Evolutionary conservation across 2,329 filamentous ascomycete species (phyloP).

Genomic region (Fusarium caatingaense): DNA sequence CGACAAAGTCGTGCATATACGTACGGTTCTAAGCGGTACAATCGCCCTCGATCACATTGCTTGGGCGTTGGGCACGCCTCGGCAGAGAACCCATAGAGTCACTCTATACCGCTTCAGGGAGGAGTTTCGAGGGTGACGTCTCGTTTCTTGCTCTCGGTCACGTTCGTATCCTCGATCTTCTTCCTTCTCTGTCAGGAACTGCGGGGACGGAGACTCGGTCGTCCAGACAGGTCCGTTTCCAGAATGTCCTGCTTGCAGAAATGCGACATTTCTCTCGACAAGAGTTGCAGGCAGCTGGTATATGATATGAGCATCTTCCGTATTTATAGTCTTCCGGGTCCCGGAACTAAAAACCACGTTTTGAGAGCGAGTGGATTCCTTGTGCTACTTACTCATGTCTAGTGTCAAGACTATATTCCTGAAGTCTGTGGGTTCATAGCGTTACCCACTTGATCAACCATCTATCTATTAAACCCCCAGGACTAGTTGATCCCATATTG

Average conservation of each 20-base stretch:
- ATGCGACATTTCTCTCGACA: background rate
- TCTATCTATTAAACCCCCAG: background rate
- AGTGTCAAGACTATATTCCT: background rate
- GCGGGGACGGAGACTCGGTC: slow-evolving; percentile 28
- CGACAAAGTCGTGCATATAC: slow-evolving; percentile 14
- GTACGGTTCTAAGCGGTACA: background rate
- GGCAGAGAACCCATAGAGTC: slow-evolving; percentile 6
- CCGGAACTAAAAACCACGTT: background rate
- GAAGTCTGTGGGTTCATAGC: slow-evolving; percentile 2
- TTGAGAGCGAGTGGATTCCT: background rate
- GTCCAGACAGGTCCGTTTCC: slow-evolving; percentile 21
- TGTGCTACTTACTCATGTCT: background rate
- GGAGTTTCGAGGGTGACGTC: slow-evolving; percentile 33
- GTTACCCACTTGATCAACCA: slow-evolving; percentile 1
- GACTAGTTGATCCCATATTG: background rate
- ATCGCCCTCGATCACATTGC: background rate
- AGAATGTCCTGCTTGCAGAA: background rate
- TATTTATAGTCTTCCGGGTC: slow-evolving; percentile 6
- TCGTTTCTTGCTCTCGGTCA: background rate
- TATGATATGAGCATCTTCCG: background rate
- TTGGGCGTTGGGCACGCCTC: slow-evolving; percentile 19
- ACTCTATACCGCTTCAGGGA: slow-evolving; percentile 1
- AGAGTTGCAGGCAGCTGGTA: background rate
- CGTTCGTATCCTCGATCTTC: background rate
- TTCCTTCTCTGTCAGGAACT: background rate